Evolutionary conservation across 805 yeast genomes (phyloP).

Genomic region (Starmerella stellata): DNA sequence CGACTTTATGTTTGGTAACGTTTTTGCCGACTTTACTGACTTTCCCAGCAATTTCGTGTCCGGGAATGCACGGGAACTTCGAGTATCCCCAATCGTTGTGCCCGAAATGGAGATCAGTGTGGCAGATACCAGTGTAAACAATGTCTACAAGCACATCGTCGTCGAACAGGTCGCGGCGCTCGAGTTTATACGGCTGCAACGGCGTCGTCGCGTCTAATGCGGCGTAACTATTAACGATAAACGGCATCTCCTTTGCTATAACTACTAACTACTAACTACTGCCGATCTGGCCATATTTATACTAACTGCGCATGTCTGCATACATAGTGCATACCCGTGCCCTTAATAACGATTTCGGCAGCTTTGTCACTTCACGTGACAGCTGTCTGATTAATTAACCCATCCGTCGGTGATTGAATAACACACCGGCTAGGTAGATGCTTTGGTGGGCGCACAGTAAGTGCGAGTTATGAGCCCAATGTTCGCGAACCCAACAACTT

Average conservation of each 20-base stretch:
- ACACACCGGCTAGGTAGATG: too few relatives aligned
- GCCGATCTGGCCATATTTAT: too few relatives aligned
- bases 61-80: conserved; percentile 27
- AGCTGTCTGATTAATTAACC: too few relatives aligned
- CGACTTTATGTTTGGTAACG: conserved; percentile 35
- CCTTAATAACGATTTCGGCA: too few relatives aligned
- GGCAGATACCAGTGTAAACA: conserved; percentile 30
- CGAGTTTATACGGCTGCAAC: conserved; percentile 6
- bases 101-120: conserved; percentile 37
- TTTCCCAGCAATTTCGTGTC: conserved; percentile 30
- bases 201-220: conserved; percentile 1
- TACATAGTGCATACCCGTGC: too few relatives aligned
- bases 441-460: too few relatives aligned
- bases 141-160: conserved; percentile 23
- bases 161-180: conserved; percentile 11
- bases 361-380: too few relatives aligned
- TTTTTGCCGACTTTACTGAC: conserved; percentile 35
- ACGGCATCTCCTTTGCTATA: conserved; percentile 7
- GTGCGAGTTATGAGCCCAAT: too few relatives aligned
- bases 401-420: too few relatives aligned
- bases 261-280: too few relatives aligned
- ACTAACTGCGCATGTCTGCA: too few relatives aligned
- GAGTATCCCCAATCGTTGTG: conserved; percentile 34
- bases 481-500: too few relatives aligned
- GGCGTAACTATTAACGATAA: conserved; percentile 10